Evolutionary conservation across 116 monocot genomes (phyloP), one percentile per base, ranked within the genome.

Genomic region (Thalassia testudinum): DNA sequence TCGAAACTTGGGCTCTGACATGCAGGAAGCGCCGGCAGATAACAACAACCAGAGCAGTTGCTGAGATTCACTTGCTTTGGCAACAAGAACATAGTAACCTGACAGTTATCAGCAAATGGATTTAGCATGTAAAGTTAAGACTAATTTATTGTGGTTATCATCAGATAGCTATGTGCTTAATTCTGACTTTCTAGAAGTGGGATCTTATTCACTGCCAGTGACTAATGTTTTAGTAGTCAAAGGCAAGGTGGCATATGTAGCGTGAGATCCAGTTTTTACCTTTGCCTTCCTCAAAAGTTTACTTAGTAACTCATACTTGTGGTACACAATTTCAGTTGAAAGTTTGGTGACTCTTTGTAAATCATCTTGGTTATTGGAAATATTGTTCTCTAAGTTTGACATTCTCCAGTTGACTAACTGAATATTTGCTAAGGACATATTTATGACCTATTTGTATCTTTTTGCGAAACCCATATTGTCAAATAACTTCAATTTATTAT

Each of bases 191-290:
- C 24, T 60, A 57, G 48, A 52, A 52, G 45, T 68, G 63, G 53
- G 52, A 53, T 26, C 61, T 8, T 51, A 50, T 66, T 47, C 29
- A 40, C 65, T 64, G 59, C 28, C 62, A 56, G 47, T 71, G 80
- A 57, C 77, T 75, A 42, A 80, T 77, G 65, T 85, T 79, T 80
- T 80, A 54, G 53, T 58, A 59, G 85, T 77, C 78, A 65, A 29
- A 76, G 79, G 30, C 27, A 57, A 57, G 60, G 70, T 62, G 48
- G 59, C 60, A 50, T 57, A 66, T 69, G 47, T 66, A 56, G 43
- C 24, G 43, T 52, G 38, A 40, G 43, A 62, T 45, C 58, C 56
- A 60, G 28, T 63, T 54, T 59, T 49, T 63, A 27, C 42, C 52
- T 68, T 53, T 37, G 37, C 27, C 15, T 34, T 34, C 30, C 30